Percentiles rank a stretch among this genome's conserved stretches.
Conservation (phyloP, 192 early-diverging fungal species). For the Piromyces finnis region DNA sequence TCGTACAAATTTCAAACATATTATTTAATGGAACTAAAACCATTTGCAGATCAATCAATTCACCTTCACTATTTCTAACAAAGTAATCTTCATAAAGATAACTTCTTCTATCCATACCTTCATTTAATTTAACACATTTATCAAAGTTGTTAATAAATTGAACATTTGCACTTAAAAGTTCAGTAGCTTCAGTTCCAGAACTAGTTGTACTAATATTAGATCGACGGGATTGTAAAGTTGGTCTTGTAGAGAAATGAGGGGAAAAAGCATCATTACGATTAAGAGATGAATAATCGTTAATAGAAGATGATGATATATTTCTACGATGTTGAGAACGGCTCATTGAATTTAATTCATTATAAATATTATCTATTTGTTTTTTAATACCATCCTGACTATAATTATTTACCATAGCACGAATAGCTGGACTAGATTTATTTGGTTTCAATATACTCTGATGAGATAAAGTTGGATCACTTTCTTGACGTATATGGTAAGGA, state of each 20-base stretch:
- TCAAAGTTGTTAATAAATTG: background rate
- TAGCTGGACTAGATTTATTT: background rate
- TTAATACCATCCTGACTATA: background rate
- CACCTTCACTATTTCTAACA: background rate
- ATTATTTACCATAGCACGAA: background rate
- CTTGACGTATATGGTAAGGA: background rate
- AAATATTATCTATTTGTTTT: background rate
- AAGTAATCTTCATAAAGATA: background rate
- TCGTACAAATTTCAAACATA: background rate
- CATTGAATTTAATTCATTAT: background rate
- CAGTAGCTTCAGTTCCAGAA: background rate
- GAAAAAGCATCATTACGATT: too few relatives aligned
- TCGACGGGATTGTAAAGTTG: too few relatives aligned
- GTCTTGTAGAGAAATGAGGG: too few relatives aligned
- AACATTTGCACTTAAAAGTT: background rate
- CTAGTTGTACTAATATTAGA: background rate
- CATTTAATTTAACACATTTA: background rate
- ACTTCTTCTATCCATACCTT: background rate
- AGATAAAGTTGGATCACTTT: background rate
- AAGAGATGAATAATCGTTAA: too few relatives aligned
- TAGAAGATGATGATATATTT: too few relatives aligned
- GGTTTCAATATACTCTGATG: background rate
- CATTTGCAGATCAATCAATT: background rate
- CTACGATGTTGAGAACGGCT: background rate
- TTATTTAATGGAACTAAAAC: background rate